Percentiles rank a stretch among this genome's conserved stretches.
Conservation (phyloP, 2,329 filamentous ascomycete species). For the Colletotrichum neosansevieriae region DNA sequence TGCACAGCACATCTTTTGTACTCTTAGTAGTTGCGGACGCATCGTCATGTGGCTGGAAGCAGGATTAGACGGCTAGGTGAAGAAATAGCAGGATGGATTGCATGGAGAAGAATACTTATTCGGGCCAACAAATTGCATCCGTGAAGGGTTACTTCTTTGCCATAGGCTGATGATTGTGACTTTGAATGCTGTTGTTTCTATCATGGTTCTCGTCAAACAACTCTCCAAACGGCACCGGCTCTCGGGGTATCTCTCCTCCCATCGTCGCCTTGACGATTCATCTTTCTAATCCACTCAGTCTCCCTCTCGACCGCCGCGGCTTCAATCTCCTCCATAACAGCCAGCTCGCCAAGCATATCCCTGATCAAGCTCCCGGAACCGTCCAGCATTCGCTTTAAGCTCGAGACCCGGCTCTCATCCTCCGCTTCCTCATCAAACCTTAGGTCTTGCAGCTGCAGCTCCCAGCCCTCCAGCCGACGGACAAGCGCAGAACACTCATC, state of each 20-base stretch:
- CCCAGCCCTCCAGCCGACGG: slow-evolving; percentile 68
- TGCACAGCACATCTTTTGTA: background rate
- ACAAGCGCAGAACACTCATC: slow-evolving; percentile 66
- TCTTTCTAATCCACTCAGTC: slow-evolving; percentile 67
- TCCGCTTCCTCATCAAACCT: slow-evolving; percentile 31
- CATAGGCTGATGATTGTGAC: background rate
- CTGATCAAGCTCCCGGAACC: slow-evolving; percentile 62
- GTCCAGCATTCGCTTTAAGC: slow-evolving; percentile 61
- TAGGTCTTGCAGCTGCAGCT: slow-evolving; percentile 60
- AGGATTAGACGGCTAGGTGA: too few species aligned
- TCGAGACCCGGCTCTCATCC: slow-evolving; percentile 46
- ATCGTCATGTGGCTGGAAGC: too few species aligned
- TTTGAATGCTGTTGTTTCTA: background rate
- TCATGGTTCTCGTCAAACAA: slow-evolving; percentile 11
- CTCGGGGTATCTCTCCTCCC: slow-evolving; percentile 48
- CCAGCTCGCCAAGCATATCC: slow-evolving; percentile 73
- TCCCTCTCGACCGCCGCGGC: slow-evolving; percentile 67
- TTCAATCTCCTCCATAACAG: slow-evolving; percentile 72
- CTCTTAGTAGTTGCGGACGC: background rate
- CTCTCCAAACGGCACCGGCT: slow-evolving; percentile 64
- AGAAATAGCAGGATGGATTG: too few species aligned
- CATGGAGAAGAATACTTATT: too few species aligned
- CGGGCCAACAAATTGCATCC: too few species aligned
- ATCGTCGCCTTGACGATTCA: slow-evolving; percentile 59
- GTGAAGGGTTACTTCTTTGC: too few species aligned